Conservation (phyloP, 2,329 filamentous ascomycete species). For the Tolypocladium amazonense region DNA sequence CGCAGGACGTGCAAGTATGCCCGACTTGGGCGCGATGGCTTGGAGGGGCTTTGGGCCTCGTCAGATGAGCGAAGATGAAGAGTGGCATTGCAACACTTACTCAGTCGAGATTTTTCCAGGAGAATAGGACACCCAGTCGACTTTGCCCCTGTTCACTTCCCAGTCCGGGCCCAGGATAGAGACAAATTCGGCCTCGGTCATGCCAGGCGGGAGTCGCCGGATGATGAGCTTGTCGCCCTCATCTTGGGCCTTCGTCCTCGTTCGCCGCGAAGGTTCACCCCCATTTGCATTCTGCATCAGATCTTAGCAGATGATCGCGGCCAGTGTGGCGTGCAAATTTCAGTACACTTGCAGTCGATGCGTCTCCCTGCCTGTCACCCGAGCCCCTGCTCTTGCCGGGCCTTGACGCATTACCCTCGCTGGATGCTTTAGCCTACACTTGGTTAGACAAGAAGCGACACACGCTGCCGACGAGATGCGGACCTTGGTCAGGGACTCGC, state of each 20-base stretch:
- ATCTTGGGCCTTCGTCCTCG: slow-evolving; percentile 20
- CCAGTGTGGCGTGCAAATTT: neutral
- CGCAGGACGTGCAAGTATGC: slow-evolving; percentile 77
- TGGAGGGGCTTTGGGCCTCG: slow-evolving; percentile 52
- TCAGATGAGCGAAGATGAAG: slow-evolving; percentile 2
- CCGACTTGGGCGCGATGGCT: slow-evolving; percentile 69
- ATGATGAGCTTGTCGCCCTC: slow-evolving; percentile 73
- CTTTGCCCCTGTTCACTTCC: slow-evolving; percentile 68
- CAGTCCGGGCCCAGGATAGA: slow-evolving; percentile 66
- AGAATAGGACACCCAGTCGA: slow-evolving; percentile 69
- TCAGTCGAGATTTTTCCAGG: slow-evolving; percentile 69
- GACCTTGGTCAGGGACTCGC: slow-evolving; percentile 16
- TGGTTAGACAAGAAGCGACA: slow-evolving; percentile 1
- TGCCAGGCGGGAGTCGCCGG: slow-evolving; percentile 72
- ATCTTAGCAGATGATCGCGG: neutral
- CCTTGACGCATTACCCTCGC: neutral
- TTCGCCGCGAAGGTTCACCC: slow-evolving; percentile 16
- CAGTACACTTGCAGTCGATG: slow-evolving; percentile 14
- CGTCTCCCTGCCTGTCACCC: slow-evolving; percentile 16
- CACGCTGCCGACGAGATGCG: slow-evolving; percentile 3
- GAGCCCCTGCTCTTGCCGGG: slow-evolving; percentile 9
- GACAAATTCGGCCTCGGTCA: slow-evolving; percentile 72
- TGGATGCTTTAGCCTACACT: slow-evolving; percentile 5
- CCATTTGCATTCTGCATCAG: slow-evolving; percentile 11
- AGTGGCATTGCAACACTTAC: slow-evolving; percentile 35